Percentiles rank a stretch among this genome's conserved stretches.
Evolutionary conservation across 2,329 filamentous ascomycete genomes (phyloP).

Genomic region (Calonectria henricotiae): DNA sequence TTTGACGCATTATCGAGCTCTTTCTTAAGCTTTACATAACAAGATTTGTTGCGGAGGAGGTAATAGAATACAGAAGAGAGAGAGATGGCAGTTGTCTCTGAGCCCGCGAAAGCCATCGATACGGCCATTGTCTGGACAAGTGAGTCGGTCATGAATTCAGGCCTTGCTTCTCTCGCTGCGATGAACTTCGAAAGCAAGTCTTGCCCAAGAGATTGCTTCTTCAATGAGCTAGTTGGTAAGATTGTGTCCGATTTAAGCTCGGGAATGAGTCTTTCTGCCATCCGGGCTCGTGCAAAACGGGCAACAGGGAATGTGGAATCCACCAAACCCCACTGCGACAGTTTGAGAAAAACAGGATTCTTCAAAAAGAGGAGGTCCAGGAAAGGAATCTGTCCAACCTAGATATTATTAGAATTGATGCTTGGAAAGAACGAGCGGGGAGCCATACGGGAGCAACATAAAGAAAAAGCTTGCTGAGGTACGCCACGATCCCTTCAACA

Average conservation of each 20-base stretch:
- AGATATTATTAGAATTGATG: not conserved
- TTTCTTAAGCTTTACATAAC: slow-evolving; percentile 69
- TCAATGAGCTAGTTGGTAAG: slow-evolving; percentile 56
- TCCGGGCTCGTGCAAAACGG: slow-evolving; percentile 78
- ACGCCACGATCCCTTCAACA: slow-evolving; percentile 81
- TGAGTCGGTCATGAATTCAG: slow-evolving; percentile 80
- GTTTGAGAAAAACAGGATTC: slow-evolving; percentile 80
- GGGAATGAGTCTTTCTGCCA: slow-evolving; percentile 73
- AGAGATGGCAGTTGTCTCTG: slow-evolving; percentile 85
- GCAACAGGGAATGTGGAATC: slow-evolving; percentile 82
- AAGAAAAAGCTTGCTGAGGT: slow-evolving; percentile 76
- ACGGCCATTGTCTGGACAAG: slow-evolving; percentile 81
- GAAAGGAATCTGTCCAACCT: slow-evolving; percentile 83
- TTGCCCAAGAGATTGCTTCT: slow-evolving; percentile 61
- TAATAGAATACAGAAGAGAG: slow-evolving; percentile 82
- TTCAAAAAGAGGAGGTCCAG: slow-evolving; percentile 81
- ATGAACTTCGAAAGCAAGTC: slow-evolving; percentile 83
- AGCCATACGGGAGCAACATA: slow-evolving; percentile 78
- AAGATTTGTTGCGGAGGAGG: slow-evolving; percentile 75
- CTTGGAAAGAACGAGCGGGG: accelerated
- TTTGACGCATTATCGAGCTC: slow-evolving; percentile 76
- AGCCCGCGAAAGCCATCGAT: slow-evolving; percentile 83
- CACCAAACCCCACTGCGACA: slow-evolving; percentile 77
- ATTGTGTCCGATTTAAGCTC: slow-evolving; percentile 58
- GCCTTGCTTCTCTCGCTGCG: slow-evolving; percentile 77